Evolutionary conservation across 345 rosid species (phyloP).

Genomic region (Ceriops tagal): DNA sequence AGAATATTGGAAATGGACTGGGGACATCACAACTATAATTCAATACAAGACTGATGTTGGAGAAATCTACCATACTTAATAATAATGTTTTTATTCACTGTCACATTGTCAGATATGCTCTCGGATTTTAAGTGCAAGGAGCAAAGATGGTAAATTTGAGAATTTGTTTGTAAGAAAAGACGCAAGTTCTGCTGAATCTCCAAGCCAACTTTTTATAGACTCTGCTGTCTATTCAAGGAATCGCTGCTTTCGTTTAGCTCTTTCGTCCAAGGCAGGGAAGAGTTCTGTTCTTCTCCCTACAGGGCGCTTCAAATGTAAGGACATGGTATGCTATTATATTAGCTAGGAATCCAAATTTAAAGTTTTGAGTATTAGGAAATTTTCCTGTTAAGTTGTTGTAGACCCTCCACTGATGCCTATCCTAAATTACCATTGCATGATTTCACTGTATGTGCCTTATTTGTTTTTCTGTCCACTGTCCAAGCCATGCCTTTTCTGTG

Average conservation of each 20-base stretch:
- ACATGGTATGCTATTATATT: constrained; percentile 55
- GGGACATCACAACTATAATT: neutral
- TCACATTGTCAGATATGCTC: constrained; percentile 63
- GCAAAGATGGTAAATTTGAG: constrained; percentile 45
- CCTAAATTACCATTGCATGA: too few species aligned
- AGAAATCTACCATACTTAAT: constrained; percentile 12
- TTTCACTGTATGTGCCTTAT: too few species aligned
- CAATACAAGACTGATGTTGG: neutral
- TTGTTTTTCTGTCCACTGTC: too few species aligned
- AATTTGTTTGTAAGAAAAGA: constrained; percentile 65
- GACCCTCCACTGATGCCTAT: too few species aligned
- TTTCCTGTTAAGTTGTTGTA: too few species aligned
- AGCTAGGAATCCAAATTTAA: constrained; percentile 1
- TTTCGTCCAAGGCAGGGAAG: constrained; percentile 96
- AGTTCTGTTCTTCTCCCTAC: constrained; percentile 76
- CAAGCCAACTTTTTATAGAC: constrained; percentile 71
- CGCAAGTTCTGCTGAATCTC: constrained; percentile 40
- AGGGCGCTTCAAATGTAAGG: constrained; percentile 70
- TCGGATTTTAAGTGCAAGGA: constrained; percentile 49
- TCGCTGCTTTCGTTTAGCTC: constrained; percentile 86
- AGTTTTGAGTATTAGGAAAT: neutral
- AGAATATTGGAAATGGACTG: constrained; percentile 1
- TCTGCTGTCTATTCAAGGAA: constrained; percentile 91
- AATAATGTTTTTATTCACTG: constrained; percentile 3
- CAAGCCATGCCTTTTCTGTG: too few species aligned